phyloP scores from a whole-genome alignment of 2,329 filamentous ascomycete genomes.

The Botrytis porri region DNA sequence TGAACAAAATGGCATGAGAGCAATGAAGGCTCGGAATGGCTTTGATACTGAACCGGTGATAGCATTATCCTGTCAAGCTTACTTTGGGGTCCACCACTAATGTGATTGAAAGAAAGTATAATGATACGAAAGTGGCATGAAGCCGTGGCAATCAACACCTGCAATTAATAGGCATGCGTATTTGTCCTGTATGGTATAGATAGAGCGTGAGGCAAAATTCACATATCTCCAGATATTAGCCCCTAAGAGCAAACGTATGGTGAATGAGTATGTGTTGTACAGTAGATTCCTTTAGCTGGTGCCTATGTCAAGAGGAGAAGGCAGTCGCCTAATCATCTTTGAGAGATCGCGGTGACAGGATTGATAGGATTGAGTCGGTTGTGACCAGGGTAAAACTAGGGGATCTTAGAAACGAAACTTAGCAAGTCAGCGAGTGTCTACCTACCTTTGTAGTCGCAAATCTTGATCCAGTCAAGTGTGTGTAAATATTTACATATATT shows the following conservation, averaged over 20 bases:
- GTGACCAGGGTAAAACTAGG: not conserved
- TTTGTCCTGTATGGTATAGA: not conserved
- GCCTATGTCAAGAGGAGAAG: not conserved
- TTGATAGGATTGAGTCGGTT: constrained; percentile 4
- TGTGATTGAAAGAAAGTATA: not conserved
- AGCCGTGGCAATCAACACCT: not conserved
- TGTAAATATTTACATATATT: not conserved
- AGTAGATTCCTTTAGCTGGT: not conserved
- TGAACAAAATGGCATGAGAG: constrained; percentile 2
- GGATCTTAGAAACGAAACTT: not conserved
- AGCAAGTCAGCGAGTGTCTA: not conserved
- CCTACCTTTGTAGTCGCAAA: not conserved
- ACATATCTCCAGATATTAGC: not conserved
- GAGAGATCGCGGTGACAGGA: constrained; percentile 15
- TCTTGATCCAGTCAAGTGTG: constrained; percentile 1
- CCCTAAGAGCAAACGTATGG: not conserved
- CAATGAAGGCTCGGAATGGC: not conserved
- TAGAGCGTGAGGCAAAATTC: not conserved
- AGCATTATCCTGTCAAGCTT: constrained; percentile 9
- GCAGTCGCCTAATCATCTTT: not conserved
- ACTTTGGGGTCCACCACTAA: not conserved
- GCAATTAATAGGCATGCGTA: not conserved
- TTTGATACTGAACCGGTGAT: not conserved
- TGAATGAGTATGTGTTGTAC: constrained; percentile 1
- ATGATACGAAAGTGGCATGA: constrained; percentile 1